A percentile compares a stretch with the other conserved stretches of the same genome.
Conservation (phyloP, 106 monocot genomes). For the Gastrodia elata region DNA sequence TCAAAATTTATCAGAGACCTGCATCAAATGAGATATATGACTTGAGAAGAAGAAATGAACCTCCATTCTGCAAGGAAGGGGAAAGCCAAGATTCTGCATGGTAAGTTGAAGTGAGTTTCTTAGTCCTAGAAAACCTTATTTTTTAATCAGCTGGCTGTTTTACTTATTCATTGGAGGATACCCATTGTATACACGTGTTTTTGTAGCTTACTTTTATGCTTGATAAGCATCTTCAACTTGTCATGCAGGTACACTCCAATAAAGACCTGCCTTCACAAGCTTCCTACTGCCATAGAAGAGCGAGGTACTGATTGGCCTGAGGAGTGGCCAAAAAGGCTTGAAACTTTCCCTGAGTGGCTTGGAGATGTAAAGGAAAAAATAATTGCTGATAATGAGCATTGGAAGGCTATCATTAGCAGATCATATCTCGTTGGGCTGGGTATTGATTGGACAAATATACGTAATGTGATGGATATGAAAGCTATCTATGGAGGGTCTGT, state of each 20-base stretch:
- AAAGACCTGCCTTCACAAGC: constrained; percentile 56
- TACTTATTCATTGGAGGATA: neutral
- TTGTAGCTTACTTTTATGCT: neutral
- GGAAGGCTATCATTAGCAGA: constrained; percentile 64
- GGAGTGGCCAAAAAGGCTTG: constrained; percentile 94
- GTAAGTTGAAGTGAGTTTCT: constrained; percentile 24
- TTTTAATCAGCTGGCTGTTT: neutral
- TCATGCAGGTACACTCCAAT: constrained; percentile 62
- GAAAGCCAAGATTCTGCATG: constrained; percentile 63
- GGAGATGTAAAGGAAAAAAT: constrained; percentile 49
- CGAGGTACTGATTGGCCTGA: constrained; percentile 90
- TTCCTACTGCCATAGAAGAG: constrained; percentile 70
- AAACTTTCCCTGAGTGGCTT: constrained; percentile 82
- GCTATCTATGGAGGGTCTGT: constrained; percentile 77
- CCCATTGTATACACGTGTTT: neutral
- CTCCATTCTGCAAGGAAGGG: constrained; percentile 73
- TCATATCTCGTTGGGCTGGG: constrained; percentile 87
- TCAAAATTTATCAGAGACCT: constrained; percentile 86
- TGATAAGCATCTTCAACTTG: neutral
- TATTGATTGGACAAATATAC: constrained; percentile 75
- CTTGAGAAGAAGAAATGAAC: constrained; percentile 53
- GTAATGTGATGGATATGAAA: constrained; percentile 93
- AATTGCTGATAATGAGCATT: constrained; percentile 53
- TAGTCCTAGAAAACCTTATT: neutral
- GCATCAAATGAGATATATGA: constrained; percentile 85